phyloP scores from a whole-genome alignment of 1,139 yeast species.

The Kazachstania sp. region DNA sequence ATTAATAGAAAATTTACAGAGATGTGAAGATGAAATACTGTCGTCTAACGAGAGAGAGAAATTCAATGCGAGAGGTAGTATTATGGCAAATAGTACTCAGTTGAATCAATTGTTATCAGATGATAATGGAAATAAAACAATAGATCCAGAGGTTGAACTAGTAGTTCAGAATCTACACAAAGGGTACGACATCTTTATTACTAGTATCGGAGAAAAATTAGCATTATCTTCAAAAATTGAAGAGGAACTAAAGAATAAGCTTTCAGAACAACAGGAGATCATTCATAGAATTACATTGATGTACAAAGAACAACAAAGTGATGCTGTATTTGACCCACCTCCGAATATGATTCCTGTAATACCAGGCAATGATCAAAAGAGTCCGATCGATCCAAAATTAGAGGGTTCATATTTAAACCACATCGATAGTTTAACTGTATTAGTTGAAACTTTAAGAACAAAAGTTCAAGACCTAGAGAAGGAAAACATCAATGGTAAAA shows the following conservation, averaged over 20 bases:
- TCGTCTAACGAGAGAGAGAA: background rate
- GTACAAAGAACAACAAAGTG: slow-evolving; percentile 4
- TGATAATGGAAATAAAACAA: background rate
- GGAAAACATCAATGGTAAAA: slow-evolving; percentile 19
- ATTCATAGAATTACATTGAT: slow-evolving; percentile 9
- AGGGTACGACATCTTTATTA: slow-evolving; percentile 26
- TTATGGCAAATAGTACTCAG: slow-evolving; percentile 12
- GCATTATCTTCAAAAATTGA: slow-evolving; percentile 17
- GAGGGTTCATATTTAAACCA: slow-evolving; percentile 13
- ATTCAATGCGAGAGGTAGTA: slow-evolving; percentile 1
- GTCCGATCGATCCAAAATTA: background rate
- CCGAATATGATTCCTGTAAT: slow-evolving; percentile 25
- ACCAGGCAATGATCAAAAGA: slow-evolving; percentile 8
- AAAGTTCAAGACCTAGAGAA: slow-evolving; percentile 15
- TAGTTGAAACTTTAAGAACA: slow-evolving; percentile 11
- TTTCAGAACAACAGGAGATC: slow-evolving; percentile 18
- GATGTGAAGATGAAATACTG: background rate
- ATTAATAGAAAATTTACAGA: slow-evolving; percentile 10
- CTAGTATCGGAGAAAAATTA: slow-evolving; percentile 20
- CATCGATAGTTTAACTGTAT: slow-evolving; percentile 12
- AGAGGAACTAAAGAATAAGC: slow-evolving; percentile 13
- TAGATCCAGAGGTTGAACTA: slow-evolving; percentile 23
- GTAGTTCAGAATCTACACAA: slow-evolving; percentile 25
- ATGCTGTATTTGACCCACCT: slow-evolving; percentile 28
- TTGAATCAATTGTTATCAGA: background rate